Base-by-base conservation (phyloP, 2,329 filamentous ascomycete genomes). In the Fusarium sp. region DNA sequence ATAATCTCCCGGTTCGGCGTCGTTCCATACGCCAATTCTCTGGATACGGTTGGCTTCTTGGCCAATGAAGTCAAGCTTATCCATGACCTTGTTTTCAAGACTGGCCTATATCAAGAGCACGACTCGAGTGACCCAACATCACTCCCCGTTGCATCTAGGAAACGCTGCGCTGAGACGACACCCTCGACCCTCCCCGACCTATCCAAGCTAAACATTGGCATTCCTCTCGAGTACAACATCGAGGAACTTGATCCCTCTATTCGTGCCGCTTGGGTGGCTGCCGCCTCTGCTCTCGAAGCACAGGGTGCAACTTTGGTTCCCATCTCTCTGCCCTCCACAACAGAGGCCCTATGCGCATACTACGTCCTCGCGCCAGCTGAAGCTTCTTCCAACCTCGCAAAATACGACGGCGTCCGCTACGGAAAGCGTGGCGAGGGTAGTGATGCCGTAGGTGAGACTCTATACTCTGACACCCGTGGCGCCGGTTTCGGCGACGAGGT, bases 351-450 rank as follows among this genome's bases (percentile, higher is more conserved):
- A 1, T 94, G 95, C 22, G 93, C 96, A 37, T 99, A 99, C 85
- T 99, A 99, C 82, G 90, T 99, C 66, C 91, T 99, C 65, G 97
- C 96, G 1, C 94, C 96, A 0, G 96, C 96, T 18, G 96, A 99
- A 83, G 96, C 96, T 5, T 94, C 94, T 2, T 98, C 96, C 18
- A 99, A 99, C 78, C 89, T 99, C 3, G 94, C 96, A 66, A 98
- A 97, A 81, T 99, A 98, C 82, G 97, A 99, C 78, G 96, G 96
- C 22, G 91, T 98, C n/a, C 93, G 96, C 13, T 99, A 97, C 82
- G 96, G 96, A 2, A 87, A 86, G 22, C 88, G 91, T 34, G 84
- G 84, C 6, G 79, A 82, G 2, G 81, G 84, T 11, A 87, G 86
- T 56, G 87, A 91, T 68, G 90, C 88, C 7, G 86, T 85, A 13